Evolutionary conservation across 768 basidiomycete species (phyloP).

Genomic region (Termitomyces sp.): DNA sequence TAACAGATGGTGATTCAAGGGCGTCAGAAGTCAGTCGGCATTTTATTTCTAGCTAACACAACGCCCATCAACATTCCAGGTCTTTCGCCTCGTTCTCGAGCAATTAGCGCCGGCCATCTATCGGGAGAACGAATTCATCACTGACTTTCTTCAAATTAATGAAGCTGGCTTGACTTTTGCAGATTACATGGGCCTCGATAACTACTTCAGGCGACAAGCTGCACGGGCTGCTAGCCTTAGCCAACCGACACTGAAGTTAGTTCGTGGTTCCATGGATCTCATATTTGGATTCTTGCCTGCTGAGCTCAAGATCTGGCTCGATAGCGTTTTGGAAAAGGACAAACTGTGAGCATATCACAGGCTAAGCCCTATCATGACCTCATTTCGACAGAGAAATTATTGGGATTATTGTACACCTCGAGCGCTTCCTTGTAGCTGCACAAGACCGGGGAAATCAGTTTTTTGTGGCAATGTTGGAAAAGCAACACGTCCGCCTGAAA

Average conservation of each 20-base stretch:
- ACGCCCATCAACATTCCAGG: constrained; percentile 40
- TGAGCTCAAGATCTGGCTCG: constrained; percentile 85
- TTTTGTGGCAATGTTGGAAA: constrained; percentile 68
- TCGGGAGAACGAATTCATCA: constrained; percentile 83
- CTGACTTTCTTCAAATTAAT: constrained; percentile 90
- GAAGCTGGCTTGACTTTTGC: constrained; percentile 89
- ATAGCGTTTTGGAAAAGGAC: constrained; percentile 72
- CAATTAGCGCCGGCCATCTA: constrained; percentile 76
- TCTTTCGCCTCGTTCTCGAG: constrained; percentile 69
- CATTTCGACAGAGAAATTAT: constrained; percentile 66
- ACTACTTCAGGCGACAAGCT: constrained; percentile 93
- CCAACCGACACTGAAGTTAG: constrained; percentile 69
- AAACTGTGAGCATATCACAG: constrained; percentile 49
- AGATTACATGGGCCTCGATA: constrained; percentile 92
- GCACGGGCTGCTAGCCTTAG: constrained; percentile 65
- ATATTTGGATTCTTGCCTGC: constrained; percentile 91
- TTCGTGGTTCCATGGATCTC: constrained; percentile 88
- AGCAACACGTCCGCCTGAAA: constrained; percentile 77
- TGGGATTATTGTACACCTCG: constrained; percentile 76
- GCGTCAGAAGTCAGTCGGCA: constrained; percentile 61
- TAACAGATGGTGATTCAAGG: constrained; percentile 54
- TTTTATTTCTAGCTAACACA: constrained; percentile 2
- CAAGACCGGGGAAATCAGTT: constrained; percentile 80
- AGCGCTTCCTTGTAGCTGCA: constrained; percentile 72
- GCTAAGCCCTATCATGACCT: background rate